Conservation (phyloP, 441 rosid genomes). For the Adansonia grandidieri region DNA sequence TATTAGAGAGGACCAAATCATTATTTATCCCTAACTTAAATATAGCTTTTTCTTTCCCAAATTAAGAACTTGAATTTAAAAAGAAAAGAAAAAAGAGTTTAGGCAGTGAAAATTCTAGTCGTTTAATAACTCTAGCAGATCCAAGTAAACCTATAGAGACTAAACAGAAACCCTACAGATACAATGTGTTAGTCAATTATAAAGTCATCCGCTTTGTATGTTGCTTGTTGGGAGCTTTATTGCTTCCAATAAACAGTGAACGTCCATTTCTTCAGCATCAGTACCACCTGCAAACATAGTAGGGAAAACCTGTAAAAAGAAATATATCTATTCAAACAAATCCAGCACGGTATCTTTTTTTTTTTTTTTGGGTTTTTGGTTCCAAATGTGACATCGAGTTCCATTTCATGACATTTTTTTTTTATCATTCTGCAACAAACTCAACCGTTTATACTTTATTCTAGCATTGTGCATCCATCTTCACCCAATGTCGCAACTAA, state of each 20-base stretch:
- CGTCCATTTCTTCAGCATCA: slow-evolving; percentile 55
- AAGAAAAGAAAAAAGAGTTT: too few species aligned
- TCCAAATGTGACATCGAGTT: not conserved
- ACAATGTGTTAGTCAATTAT: not conserved
- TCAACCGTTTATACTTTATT: slow-evolving; percentile 63
- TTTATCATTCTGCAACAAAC: slow-evolving; percentile 26
- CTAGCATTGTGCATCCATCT: slow-evolving; percentile 82
- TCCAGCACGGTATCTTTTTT: not conserved
- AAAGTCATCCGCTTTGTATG: slow-evolving; percentile 2
- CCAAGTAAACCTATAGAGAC: not conserved
- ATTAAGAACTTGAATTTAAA: too few species aligned
- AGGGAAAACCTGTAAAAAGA: slow-evolving; percentile 12
- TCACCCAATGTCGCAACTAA: slow-evolving; percentile 67
- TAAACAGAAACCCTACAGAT: not conserved
- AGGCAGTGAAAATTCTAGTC: too few species aligned
- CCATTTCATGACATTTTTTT: not conserved
- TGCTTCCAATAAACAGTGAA: slow-evolving; percentile 55
- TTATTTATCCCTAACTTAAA: too few species aligned
- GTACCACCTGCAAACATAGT: slow-evolving; percentile 44
- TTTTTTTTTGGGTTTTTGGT: not conserved
- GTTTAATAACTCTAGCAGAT: too few species aligned
- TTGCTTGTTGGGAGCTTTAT: slow-evolving; percentile 58
- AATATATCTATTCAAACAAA: slow-evolving; percentile 11
- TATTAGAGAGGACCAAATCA: too few species aligned
- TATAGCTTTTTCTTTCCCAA: too few species aligned